Evolutionary conservation across 2,329 filamentous ascomycete genomes (phyloP).

Genomic region (Aspergillus ibericus): DNA sequence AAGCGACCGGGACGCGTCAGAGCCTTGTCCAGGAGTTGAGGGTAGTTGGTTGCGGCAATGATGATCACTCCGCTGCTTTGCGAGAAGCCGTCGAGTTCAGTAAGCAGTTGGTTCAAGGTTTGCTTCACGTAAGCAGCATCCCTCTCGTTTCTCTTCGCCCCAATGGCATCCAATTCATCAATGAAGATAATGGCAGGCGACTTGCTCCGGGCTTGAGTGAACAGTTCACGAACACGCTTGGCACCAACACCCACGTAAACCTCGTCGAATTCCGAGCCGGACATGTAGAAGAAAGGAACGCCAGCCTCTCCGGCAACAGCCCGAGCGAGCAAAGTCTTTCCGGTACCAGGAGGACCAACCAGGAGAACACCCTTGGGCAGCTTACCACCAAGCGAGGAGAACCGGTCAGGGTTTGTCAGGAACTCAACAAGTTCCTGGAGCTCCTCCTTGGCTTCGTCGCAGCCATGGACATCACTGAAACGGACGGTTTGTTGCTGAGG

Average conservation of each 20-base stretch:
- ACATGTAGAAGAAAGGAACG: conserved; percentile 99
- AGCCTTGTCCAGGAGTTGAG: conserved; percentile 89
- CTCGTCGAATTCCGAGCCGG: conserved; percentile 96
- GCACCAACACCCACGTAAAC: conserved; percentile 96
- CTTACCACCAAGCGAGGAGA: conserved; percentile 91
- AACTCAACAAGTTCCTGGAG: conserved; percentile 97
- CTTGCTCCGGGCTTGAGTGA: conserved; percentile 77
- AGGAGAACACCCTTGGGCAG: conserved; percentile 94
- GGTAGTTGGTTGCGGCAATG: conserved; percentile 94
- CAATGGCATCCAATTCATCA: conserved; percentile 91
- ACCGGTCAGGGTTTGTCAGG: conserved; percentile 86
- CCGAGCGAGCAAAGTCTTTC: conserved; percentile 92
- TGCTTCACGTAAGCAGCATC: conserved; percentile 96
- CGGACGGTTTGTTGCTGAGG: conserved; percentile 88
- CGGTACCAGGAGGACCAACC: conserved; percentile 92
- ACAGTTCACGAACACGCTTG: conserved; percentile 94
- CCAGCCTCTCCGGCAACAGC: conserved; percentile 96
- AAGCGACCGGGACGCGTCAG: conserved; percentile 92
- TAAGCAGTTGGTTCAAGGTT: conserved; percentile 94
- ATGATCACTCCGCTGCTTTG: conserved; percentile 94
- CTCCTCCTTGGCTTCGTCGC: conserved; percentile 97
- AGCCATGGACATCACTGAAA: conserved; percentile 93
- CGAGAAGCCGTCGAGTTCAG: conserved; percentile 94
- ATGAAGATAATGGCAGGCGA: conserved; percentile 93
- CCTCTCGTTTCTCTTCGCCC: conserved; percentile 85